Evolutionary conservation across 179 eudicot species (phyloP).

Genomic region (Camellia oleifera): DNA sequence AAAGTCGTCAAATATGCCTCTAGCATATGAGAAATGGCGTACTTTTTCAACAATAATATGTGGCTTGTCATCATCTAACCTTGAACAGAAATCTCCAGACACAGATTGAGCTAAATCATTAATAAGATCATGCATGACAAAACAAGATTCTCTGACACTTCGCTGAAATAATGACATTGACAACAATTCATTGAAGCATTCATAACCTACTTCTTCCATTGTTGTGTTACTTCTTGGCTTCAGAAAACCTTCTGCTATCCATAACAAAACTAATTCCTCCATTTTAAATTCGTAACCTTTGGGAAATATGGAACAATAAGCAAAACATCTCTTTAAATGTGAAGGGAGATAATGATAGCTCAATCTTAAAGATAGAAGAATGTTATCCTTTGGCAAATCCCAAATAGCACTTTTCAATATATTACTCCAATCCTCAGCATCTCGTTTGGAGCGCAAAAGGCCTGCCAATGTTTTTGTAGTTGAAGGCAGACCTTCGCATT

Average conservation of each 20-base stretch:
- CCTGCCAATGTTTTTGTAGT: too few relatives aligned
- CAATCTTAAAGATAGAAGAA: too few relatives aligned
- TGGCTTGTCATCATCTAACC: background rate
- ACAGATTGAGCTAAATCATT: constrained; percentile 24
- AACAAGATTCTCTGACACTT: background rate
- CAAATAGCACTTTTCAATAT: too few relatives aligned
- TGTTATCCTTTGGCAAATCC: too few relatives aligned
- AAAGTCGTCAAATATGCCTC: background rate
- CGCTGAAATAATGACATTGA: constrained; percentile 1
- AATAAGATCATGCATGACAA: constrained; percentile 25
- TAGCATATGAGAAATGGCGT: background rate
- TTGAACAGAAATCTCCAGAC: background rate
- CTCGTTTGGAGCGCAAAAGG: too few relatives aligned
- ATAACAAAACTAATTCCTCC: background rate
- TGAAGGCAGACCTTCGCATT: too few relatives aligned
- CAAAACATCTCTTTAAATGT: constrained; percentile 30
- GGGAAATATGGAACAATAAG: constrained; percentile 32
- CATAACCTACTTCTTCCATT: background rate
- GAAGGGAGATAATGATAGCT: constrained; percentile 7
- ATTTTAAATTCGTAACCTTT: constrained; percentile 14
- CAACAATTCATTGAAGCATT: background rate
- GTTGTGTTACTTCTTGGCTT: background rate
- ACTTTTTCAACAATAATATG: background rate
- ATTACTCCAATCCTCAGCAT: too few relatives aligned
- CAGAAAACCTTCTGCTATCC: constrained; percentile 9